Percentiles rank a stretch among this genome's conserved stretches.
These are phyloP conservation scores for Aschersonia sp. DNA, from an alignment of 2,329 filamentous ascomycete genomes.

Conservation along the genomic window DNA sequence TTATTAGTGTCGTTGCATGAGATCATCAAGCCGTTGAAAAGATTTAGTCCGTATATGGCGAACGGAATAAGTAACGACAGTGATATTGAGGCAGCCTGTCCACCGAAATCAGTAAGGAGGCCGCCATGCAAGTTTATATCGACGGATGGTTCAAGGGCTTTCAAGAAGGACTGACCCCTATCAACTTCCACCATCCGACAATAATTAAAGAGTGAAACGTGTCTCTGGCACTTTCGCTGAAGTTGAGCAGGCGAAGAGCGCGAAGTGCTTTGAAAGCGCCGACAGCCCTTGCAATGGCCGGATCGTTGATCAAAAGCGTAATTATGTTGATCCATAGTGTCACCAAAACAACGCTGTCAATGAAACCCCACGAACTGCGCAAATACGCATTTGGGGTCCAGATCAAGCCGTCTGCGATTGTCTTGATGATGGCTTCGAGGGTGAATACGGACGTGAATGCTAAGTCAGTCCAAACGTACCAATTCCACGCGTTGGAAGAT, in stretches of 20 bases:
- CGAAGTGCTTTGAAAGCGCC: conserved; percentile 95
- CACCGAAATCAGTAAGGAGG: conserved; percentile 5
- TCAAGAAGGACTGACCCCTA: conserved; percentile 45
- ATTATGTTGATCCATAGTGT: conserved; percentile 93
- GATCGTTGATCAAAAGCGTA: conserved; percentile 68
- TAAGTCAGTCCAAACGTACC: conserved; percentile 92
- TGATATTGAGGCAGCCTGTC: conserved; percentile 72
- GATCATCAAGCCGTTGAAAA: conserved; percentile 74
- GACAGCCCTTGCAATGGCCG: conserved; percentile 74
- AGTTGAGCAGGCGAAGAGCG: conserved; percentile 80
- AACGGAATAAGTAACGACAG: conserved; percentile 90
- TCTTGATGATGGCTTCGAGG: conserved; percentile 75
- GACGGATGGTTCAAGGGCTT: too few relatives aligned
- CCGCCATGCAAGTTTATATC: background rate
- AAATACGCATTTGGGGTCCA: conserved; percentile 97
- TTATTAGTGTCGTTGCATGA: conserved; percentile 54
- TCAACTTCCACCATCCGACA: conserved; percentile 83
- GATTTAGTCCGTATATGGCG: conserved; percentile 85
- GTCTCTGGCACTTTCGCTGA: conserved; percentile 88
- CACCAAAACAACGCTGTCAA: conserved; percentile 79
- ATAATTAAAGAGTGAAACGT: conserved; percentile 97
- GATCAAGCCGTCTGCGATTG: conserved; percentile 87
- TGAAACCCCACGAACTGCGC: conserved; percentile 90
- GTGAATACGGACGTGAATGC: conserved; percentile 81
- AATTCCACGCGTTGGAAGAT: conserved; percentile 51